phyloP scores from a whole-genome alignment of 345 rosid species.

The Nasturtium officinale region DNA sequence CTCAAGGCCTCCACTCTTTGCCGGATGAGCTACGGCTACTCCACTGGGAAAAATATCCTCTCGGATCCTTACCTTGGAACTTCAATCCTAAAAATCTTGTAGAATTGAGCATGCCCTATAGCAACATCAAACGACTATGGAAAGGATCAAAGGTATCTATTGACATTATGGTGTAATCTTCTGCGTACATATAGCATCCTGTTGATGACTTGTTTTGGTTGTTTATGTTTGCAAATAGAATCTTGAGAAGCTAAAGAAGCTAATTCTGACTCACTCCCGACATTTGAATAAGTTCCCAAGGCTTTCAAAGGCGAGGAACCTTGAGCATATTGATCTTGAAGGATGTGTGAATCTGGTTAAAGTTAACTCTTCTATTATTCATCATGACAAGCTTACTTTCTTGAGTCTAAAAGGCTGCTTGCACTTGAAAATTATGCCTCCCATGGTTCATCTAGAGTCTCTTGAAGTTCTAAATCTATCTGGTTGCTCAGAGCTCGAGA shows the following conservation, averaged over 20 bases:
- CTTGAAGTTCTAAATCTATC: slow-evolving; percentile 36
- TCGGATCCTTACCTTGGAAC: slow-evolving; percentile 31
- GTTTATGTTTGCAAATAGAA: slow-evolving; percentile 24
- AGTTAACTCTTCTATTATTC: slow-evolving; percentile 32
- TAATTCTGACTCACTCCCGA: slow-evolving; percentile 22
- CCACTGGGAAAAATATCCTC: slow-evolving; percentile 37
- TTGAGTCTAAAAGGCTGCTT: slow-evolving; percentile 30
- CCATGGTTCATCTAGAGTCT: slow-evolving; percentile 16
- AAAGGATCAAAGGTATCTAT: slow-evolving; percentile 27
- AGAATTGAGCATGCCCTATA: slow-evolving; percentile 27
- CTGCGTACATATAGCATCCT: background rate
- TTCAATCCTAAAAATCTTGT: slow-evolving; percentile 33
- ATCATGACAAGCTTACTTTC: slow-evolving; percentile 27
- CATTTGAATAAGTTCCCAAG: slow-evolving; percentile 12
- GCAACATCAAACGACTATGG: slow-evolving; percentile 35
- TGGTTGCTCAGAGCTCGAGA: slow-evolving; percentile 33
- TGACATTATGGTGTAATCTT: background rate
- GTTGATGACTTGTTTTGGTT: background rate
- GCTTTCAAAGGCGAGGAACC: slow-evolving; percentile 24
- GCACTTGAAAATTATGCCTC: slow-evolving; percentile 21
- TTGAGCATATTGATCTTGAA: slow-evolving; percentile 39
- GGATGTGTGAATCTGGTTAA: slow-evolving; percentile 34
- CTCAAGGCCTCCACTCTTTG: slow-evolving; percentile 12
- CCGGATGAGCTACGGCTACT: slow-evolving; percentile 35
- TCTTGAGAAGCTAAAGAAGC: slow-evolving; percentile 25